Evolutionary conservation across 2,329 filamentous ascomycete species (phyloP), one percentile per base, ranked within the genome.

Genomic region (Incumbomyces lentus): DNA sequence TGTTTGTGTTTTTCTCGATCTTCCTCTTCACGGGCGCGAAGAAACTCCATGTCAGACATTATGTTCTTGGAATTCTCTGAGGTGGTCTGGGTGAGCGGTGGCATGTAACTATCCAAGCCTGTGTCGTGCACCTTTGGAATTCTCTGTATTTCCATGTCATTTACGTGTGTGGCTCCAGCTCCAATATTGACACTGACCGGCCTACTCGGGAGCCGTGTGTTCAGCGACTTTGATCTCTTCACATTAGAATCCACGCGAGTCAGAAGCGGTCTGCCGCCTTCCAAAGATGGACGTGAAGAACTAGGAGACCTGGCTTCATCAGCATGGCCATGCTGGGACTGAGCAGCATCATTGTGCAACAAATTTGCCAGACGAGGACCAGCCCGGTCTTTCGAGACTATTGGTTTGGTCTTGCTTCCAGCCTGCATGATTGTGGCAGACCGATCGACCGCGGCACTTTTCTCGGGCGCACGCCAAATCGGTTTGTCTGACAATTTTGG

Each of bases 131-230:
- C 40, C 6, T 53, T 49, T 14, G 7, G 12, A 12, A 17, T 22
- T 12, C 43, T 36, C 34, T 45, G 53, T 39, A 55, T 72, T 59
- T 93, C 88, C 43, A 80, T 76, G 56, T 92, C 87, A 17, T 86
- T 81, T 14, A 94, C 70, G 58, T 86, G 87, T 49, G 94, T 88
- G 44, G 92, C 72, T 59, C 84, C 88, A 0, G 84, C 84, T 56
- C 88, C 84, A 2, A 94, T 75, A 61, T 89, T 86, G 30, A 86
- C 85, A 62, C 89, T 95, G 1, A 79, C 73, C 60, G 90, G 90
- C 38, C 90, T 76, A 8, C 5, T 8, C 22, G 4, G 22, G 45
- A 79, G 74, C 51, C 82, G 79, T 55, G 74, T 64, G 55, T 78
- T 78, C n/a, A 79, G 75, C 18, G 82, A 82, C 58, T 75, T 80